Percentiles rank a stretch among this genome's conserved stretches.
Conservation (phyloP, 2,329 filamentous ascomycete species). For the Xylariaceae sp. region DNA sequence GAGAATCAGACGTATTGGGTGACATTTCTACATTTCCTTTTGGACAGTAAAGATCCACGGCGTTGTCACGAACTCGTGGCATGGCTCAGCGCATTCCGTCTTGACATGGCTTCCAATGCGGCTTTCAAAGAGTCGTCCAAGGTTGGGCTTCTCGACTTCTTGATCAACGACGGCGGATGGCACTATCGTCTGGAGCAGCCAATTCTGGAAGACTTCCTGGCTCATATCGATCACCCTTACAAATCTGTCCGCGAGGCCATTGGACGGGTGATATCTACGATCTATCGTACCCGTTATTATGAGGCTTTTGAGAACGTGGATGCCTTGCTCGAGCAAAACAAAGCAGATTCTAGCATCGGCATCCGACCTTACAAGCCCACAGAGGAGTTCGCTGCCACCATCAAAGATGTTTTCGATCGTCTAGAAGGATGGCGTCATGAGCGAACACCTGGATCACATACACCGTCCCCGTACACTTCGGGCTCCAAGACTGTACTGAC, state of each 20-base stretch:
- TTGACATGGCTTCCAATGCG: slow-evolving; percentile 93
- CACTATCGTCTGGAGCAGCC: slow-evolving; percentile 90
- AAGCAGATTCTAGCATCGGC: slow-evolving; percentile 74
- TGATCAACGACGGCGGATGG: slow-evolving; percentile 87
- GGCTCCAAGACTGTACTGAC: slow-evolving; percentile 93
- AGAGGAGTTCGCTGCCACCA: slow-evolving; percentile 66
- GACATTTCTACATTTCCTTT: slow-evolving; percentile 83
- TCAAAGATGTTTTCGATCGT: slow-evolving; percentile 71
- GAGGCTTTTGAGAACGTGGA: slow-evolving; percentile 84
- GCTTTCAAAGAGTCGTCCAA: slow-evolving; percentile 99
- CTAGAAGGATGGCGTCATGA: slow-evolving; percentile 86
- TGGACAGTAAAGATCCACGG: slow-evolving; percentile 86
- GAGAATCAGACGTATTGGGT: slow-evolving; percentile 96
- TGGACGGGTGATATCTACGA: slow-evolving; percentile 79
- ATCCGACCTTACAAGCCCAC: slow-evolving; percentile 77
- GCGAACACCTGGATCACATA: slow-evolving; percentile 82
- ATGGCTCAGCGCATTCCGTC: slow-evolving; percentile 74
- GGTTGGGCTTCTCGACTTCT: slow-evolving; percentile 83
- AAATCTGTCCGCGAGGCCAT: slow-evolving; percentile 96
- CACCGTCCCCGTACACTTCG: slow-evolving; percentile 89
- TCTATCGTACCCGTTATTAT: slow-evolving; percentile 88
- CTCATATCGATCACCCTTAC: slow-evolving; percentile 93
- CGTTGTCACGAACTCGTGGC: slow-evolving; percentile 82
- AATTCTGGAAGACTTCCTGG: slow-evolving; percentile 82
- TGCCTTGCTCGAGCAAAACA: slow-evolving; percentile 73